These are phyloP conservation scores for Alternaria sp. DNA, from an alignment of 2,329 filamentous ascomycete species.

Conservation along the genomic window DNA sequence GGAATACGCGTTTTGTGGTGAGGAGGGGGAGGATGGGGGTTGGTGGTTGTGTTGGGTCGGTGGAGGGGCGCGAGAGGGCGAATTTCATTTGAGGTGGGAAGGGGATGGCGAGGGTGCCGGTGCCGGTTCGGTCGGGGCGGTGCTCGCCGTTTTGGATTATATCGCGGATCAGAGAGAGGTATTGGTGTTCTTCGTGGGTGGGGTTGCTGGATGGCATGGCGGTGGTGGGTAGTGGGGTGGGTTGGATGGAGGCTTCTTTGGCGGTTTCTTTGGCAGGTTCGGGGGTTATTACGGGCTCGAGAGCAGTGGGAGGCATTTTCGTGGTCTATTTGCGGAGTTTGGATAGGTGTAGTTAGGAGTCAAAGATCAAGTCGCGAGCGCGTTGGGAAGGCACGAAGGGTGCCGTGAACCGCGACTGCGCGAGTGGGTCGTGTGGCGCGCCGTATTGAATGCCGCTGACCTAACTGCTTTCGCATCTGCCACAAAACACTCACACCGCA, in stretches of 20 bases:
- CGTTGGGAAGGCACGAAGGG: slow-evolving; percentile 22
- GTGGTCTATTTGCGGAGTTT: neutral
- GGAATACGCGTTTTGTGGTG: slow-evolving; percentile 96
- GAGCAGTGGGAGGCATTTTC: slow-evolving; percentile 37
- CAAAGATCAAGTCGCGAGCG: slow-evolving; percentile 22
- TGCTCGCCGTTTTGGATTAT: slow-evolving; percentile 86
- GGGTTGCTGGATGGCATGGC: slow-evolving; percentile 19
- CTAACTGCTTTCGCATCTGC: slow-evolving; percentile 32
- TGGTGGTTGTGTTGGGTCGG: slow-evolving; percentile 48
- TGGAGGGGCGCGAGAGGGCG: slow-evolving; percentile 67
- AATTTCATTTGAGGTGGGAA: slow-evolving; percentile 88
- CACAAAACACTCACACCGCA: slow-evolving; percentile 28
- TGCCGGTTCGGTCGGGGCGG: slow-evolving; percentile 90
- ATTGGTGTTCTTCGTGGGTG: slow-evolving; percentile 87
- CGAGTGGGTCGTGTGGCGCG: slow-evolving; percentile 17
- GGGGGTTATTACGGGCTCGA: slow-evolving; percentile 33
- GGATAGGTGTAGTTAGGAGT: neutral
- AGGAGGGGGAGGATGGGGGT: slow-evolving; percentile 83
- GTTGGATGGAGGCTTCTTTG: slow-evolving; percentile 27
- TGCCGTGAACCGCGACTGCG: slow-evolving; percentile 40
- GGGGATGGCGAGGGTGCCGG: slow-evolving; percentile 88
- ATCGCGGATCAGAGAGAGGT: slow-evolving; percentile 84
- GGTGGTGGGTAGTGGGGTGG: slow-evolving; percentile 7
- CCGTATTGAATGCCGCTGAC: slow-evolving; percentile 20
- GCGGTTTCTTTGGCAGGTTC: slow-evolving; percentile 24